These are phyloP conservation scores for Porphyrellus cyaneotinctus DNA, from an alignment of 768 basidiomycete genomes.

Conservation along the genomic window DNA sequence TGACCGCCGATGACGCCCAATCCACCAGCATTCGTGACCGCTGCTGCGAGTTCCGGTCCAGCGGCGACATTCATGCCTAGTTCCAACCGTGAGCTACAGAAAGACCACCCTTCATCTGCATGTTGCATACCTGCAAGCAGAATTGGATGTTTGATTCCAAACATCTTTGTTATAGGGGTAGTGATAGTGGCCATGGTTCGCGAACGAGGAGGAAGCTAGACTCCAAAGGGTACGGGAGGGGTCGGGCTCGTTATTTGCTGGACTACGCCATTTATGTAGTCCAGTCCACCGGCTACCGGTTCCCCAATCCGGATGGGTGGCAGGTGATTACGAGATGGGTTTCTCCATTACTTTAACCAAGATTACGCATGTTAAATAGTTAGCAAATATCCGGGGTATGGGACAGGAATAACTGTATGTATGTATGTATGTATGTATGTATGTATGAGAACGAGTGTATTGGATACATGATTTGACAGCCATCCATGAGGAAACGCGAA, in stretches of 20 bases:
- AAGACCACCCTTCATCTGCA: constrained; percentile 33
- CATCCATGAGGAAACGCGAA: constrained; percentile 17
- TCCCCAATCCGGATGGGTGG: not conserved
- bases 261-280: not conserved
- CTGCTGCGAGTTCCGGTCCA: constrained; percentile 84
- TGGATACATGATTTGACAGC: constrained; percentile 30
- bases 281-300: not conserved
- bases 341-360: not conserved
- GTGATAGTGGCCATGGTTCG: constrained; percentile 50
- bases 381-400: constrained; percentile 25
- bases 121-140: constrained; percentile 63
- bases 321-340: too few relatives aligned
- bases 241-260: too few relatives aligned
- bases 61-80: constrained; percentile 64
- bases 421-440: not conserved
- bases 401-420: constrained; percentile 22
- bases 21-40: constrained; percentile 92
- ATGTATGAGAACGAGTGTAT: constrained; percentile 24
- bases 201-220: not conserved
- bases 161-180: constrained; percentile 86
- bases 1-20: constrained; percentile 90
- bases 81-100: constrained; percentile 9
- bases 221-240: not conserved
- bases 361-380: constrained; percentile 11
- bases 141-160: constrained; percentile 85